Evolutionary conservation across 1,139 yeast species (phyloP).

Genomic region (Martiniozyma asiatica): DNA sequence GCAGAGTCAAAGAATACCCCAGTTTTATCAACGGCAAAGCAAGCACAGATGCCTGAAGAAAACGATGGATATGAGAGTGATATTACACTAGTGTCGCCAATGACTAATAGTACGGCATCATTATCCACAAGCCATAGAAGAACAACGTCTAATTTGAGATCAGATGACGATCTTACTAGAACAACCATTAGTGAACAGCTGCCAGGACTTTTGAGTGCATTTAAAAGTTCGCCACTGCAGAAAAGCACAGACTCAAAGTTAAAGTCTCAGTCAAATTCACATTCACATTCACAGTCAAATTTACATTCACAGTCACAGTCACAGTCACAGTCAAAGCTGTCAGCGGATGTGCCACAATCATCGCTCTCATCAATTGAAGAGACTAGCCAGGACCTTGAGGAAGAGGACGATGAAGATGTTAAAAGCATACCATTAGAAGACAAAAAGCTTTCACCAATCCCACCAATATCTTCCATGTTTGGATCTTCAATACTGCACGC

Average conservation of each 20-base stretch:
- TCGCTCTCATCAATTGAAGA: too few species aligned
- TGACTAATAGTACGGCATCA: slow-evolving; percentile 5
- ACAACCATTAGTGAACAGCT: slow-evolving; percentile 42
- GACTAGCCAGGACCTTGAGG: too few species aligned
- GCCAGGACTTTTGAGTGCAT: slow-evolving; percentile 48
- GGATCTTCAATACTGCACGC: slow-evolving; percentile 16
- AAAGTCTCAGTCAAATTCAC: background rate
- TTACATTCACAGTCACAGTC: too few species aligned
- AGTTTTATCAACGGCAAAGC: background rate
- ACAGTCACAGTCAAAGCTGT: too few species aligned
- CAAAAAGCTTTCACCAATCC: slow-evolving; percentile 1
- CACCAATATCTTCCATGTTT: slow-evolving; percentile 5
- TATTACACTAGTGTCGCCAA: slow-evolving; percentile 3
- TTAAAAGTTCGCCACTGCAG: slow-evolving; percentile 19
- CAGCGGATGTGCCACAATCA: too few species aligned
- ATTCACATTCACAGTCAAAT: too few species aligned
- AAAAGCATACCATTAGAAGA: background rate
- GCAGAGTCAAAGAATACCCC: background rate
- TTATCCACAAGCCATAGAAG: slow-evolving; percentile 7
- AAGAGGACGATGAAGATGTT: background rate
- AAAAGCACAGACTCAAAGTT: too few species aligned
- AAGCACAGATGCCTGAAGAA: slow-evolving; percentile 4
- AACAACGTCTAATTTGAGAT: slow-evolving; percentile 2
- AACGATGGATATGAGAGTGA: slow-evolving; percentile 5
- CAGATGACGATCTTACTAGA: slow-evolving; percentile 18